Percentiles rank a stretch among this genome's conserved stretches.
These are phyloP conservation scores for Lasiosphaeria ovina DNA, from an alignment of 495 filamentous ascomycete genomes.

Conservation along the genomic window DNA sequence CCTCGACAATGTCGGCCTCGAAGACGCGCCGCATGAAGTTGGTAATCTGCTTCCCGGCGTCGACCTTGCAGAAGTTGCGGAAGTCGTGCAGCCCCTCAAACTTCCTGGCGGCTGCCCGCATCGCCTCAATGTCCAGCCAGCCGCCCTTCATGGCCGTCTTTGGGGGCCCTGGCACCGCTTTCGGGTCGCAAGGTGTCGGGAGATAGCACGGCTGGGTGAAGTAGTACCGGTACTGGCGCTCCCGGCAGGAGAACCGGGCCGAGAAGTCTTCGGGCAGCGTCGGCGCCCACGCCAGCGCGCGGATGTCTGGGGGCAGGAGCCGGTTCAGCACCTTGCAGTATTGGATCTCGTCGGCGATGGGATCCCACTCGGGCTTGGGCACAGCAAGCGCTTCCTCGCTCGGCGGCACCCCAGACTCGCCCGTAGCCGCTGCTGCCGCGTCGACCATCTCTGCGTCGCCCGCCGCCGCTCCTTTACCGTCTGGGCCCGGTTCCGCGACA, in stretches of 20 bases:
- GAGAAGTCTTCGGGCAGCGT: constrained; percentile 74
- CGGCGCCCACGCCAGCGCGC: constrained; percentile 91
- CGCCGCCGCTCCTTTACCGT: not conserved
- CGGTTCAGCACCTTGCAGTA: constrained; percentile 81
- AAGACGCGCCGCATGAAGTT: constrained; percentile 77
- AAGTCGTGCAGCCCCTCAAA: constrained; percentile 90
- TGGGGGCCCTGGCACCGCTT: constrained; percentile 21
- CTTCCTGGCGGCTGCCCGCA: constrained; percentile 74
- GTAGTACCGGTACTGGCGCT: constrained; percentile 90
- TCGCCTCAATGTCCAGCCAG: constrained; percentile 76
- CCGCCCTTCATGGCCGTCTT: constrained; percentile 34
- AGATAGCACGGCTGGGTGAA: constrained; percentile 90
- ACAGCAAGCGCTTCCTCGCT: not conserved
- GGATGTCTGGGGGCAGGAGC: constrained; percentile 83
- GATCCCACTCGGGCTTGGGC: constrained; percentile 57
- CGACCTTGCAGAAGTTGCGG: constrained; percentile 93
- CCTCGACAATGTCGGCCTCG: constrained; percentile 69
- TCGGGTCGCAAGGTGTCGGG: constrained; percentile 47
- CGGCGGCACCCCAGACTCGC: not conserved
- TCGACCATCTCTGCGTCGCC: not conserved
- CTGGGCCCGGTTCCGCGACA: not conserved
- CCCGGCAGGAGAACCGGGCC: constrained; percentile 88
- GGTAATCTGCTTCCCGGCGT: constrained; percentile 78
- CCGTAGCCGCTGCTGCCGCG: constrained; percentile 1
- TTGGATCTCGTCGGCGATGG: constrained; percentile 74